A percentile compares a stretch with the other conserved stretches of the same genome.
Evolutionary conservation across 2,329 filamentous ascomycete species (phyloP).

Genomic region (Colletotrichum sp.): DNA sequence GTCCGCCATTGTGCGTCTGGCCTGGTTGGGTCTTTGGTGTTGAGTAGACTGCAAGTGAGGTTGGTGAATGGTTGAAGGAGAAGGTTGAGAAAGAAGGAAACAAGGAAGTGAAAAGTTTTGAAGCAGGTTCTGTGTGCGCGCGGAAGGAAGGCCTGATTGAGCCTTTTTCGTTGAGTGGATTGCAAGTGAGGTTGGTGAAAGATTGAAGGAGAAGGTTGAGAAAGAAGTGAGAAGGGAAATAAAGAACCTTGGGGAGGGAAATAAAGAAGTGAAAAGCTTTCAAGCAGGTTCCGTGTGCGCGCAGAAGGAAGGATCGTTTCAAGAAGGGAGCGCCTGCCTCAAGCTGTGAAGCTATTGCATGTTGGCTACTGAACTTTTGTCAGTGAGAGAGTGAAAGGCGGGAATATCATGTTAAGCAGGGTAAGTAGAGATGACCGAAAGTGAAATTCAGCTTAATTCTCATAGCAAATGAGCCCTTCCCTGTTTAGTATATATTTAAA

Average conservation of each 20-base stretch:
- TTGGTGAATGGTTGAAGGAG: background rate
- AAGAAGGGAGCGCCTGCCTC: background rate
- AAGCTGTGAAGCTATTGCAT: background rate
- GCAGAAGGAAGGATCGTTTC: background rate
- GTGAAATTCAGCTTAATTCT: background rate
- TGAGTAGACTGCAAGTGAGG: background rate
- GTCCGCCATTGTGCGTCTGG: background rate
- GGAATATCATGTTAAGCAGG: background rate
- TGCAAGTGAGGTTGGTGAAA: too few species aligned
- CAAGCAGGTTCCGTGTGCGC: background rate
- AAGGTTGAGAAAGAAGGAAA: background rate
- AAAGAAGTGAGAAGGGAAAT: background rate
- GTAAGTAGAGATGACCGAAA: background rate
- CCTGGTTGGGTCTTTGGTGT: background rate
- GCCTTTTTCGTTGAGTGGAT: too few species aligned
- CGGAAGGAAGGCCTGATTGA: background rate
- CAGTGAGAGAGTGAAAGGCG: background rate
- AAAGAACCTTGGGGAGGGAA: background rate
- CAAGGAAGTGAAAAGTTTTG: background rate
- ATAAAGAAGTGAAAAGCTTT: background rate
- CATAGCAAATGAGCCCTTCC: background rate
- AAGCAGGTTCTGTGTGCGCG: background rate
- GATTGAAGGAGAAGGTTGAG: too few species aligned
- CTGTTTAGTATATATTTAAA: background rate
- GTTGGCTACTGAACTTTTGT: background rate